These are phyloP conservation scores for Lipomyces starkeyi DNA, from an alignment of 805 yeast genomes.

Conservation along the genomic window DNA sequence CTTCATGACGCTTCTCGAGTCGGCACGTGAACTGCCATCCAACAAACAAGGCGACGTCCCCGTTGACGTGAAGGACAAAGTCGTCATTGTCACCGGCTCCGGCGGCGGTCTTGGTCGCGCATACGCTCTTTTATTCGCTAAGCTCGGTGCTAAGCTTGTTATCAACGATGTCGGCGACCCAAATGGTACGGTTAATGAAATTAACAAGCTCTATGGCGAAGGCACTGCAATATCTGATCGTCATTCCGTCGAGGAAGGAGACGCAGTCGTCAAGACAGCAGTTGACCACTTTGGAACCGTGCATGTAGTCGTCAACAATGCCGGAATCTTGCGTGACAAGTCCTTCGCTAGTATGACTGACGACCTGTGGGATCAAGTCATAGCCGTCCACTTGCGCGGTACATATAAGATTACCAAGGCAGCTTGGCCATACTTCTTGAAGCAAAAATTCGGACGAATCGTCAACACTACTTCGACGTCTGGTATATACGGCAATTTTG, in stretches of 20 bases:
- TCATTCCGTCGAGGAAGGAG: conserved; percentile 83
- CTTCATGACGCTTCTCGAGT: conserved; percentile 64
- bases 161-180: conserved; percentile 89
- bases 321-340: conserved; percentile 91
- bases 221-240: conserved; percentile 83
- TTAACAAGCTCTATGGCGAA: conserved; percentile 60
- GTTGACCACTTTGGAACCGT: conserved; percentile 77
- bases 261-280: conserved; percentile 77
- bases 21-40: conserved; percentile 57
- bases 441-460: conserved; percentile 80
- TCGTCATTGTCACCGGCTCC: conserved; percentile 92
- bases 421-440: conserved; percentile 88
- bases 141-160: conserved; percentile 92
- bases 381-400: conserved; percentile 81
- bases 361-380: conserved; percentile 80
- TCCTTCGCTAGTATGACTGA: conserved; percentile 85
- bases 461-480: conserved; percentile 93
- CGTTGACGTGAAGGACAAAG: conserved; percentile 76
- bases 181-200: conserved; percentile 72
- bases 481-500: conserved; percentile 96
- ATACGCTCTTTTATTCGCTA: conserved; percentile 83
- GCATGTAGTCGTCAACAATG: conserved; percentile 87
- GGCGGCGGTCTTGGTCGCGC: conserved; percentile 94
- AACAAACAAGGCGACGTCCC: conserved; percentile 61
- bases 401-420: conserved; percentile 81